Conservation (phyloP, 345 rosid genomes). For the Hibiscus trionum region DNA sequence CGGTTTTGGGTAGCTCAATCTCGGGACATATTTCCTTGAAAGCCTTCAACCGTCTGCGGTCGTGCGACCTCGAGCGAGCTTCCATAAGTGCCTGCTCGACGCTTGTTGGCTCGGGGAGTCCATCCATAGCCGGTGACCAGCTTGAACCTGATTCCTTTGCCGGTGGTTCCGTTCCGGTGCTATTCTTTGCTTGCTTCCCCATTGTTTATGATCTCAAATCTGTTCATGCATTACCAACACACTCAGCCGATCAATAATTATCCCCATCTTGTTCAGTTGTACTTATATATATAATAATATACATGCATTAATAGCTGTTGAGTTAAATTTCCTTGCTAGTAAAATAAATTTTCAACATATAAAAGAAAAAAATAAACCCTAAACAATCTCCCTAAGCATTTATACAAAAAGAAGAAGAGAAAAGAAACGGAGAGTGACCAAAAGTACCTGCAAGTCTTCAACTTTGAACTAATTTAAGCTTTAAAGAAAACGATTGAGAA, state of each 20-base stretch:
- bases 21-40: neutral
- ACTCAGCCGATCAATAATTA: neutral
- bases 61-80: neutral
- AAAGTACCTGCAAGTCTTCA: neutral
- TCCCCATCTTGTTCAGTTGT: neutral
- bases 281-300: no score
- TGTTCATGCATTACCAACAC: neutral
- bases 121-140: neutral
- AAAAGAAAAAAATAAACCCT: neutral
- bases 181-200: neutral
- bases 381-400: neutral
- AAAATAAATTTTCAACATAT: neutral
- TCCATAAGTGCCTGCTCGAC: neutral
- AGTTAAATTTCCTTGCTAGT: neutral
- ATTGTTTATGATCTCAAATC: neutral
- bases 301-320: neutral
- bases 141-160: neutral
- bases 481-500: neutral
- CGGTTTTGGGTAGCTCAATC: neutral
- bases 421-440: neutral
- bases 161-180: neutral
- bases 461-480: neutral
- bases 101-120: neutral
- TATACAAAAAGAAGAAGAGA: neutral
- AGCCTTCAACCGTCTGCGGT: neutral